Evolutionary conservation across 2,329 filamentous ascomycete species (phyloP).

Genomic region (Capronia coronata): DNA sequence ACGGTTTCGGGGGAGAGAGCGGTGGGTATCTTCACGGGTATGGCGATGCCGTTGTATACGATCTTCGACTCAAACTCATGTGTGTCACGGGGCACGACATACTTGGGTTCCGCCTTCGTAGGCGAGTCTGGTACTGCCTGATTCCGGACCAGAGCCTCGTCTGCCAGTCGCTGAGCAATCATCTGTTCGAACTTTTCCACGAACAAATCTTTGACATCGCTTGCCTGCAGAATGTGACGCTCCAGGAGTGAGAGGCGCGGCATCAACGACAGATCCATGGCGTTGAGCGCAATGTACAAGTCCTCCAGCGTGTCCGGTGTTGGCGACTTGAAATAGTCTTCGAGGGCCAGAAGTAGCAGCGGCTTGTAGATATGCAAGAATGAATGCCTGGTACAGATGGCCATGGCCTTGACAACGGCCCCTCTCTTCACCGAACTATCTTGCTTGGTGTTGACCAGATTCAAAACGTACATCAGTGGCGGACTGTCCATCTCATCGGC

Average conservation of each 20-base stretch:
- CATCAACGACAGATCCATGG: slow-evolving; percentile 93
- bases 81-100: slow-evolving; percentile 80
- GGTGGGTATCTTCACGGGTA: slow-evolving; percentile 92
- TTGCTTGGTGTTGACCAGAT: slow-evolving; percentile 96
- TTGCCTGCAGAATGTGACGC: slow-evolving; percentile 76
- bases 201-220: slow-evolving; percentile 92
- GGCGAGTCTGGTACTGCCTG: slow-evolving; percentile 39
- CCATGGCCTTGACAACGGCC: slow-evolving; percentile 95
- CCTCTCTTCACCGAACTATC: slow-evolving; percentile 64
- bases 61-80: slow-evolving; percentile 97
- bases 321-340: slow-evolving; percentile 94
- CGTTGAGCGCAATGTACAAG: slow-evolving; percentile 87
- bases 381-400: slow-evolving; percentile 93
- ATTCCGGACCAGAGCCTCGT: slow-evolving; percentile 46
- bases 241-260: slow-evolving; percentile 78
- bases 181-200: slow-evolving; percentile 96
- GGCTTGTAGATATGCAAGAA: slow-evolving; percentile 99
- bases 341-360: slow-evolving; percentile 77
- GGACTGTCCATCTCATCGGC: slow-evolving; percentile 72
- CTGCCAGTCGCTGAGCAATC: slow-evolving; percentile 71
- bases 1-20: slow-evolving; percentile 92
- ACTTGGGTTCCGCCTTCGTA: slow-evolving; percentile 57
- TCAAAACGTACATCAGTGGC: slow-evolving; percentile 91
- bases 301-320: slow-evolving; percentile 79
- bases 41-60: slow-evolving; percentile 91